phyloP scores from a whole-genome alignment of 208 protist genomes.

The Trypanosomatidae sp. region DNA sequence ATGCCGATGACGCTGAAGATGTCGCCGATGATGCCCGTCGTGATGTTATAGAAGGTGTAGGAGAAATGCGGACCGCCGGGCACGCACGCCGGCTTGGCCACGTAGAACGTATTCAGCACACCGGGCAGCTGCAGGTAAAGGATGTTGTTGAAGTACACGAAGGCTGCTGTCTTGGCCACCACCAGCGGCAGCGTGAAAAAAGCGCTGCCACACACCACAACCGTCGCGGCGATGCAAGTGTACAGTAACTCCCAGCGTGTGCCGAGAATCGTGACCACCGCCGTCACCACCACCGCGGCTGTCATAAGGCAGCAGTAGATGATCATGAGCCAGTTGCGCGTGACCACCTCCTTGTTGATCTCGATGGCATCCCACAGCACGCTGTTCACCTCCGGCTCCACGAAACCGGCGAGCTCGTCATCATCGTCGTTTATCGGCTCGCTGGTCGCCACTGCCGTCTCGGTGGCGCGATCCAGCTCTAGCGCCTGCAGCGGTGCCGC shows the following conservation, averaged over 20 bases:
- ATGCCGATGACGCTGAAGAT: slow-evolving; percentile 51
- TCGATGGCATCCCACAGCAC: slow-evolving; percentile 28
- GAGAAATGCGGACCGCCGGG: slow-evolving; percentile 58
- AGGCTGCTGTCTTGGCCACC: slow-evolving; percentile 35
- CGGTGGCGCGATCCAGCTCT: no score
- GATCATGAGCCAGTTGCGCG: slow-evolving; percentile 29
- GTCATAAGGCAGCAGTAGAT: slow-evolving; percentile 40
- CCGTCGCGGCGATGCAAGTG: slow-evolving; percentile 24
- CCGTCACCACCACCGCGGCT: slow-evolving; percentile 31
- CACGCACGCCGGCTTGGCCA: slow-evolving; percentile 39
- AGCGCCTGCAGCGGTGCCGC: no score
- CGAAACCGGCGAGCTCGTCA: no score
- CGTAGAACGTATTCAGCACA: slow-evolving; percentile 58
- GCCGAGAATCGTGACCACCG: slow-evolving; percentile 35
- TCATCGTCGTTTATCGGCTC: no score
- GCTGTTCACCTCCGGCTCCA: no score
- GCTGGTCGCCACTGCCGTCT: no score
- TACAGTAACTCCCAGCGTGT: slow-evolving; percentile 34
- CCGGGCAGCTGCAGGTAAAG: slow-evolving; percentile 61
- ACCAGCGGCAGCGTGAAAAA: slow-evolving; percentile 37
- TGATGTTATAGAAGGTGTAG: slow-evolving; percentile 63
- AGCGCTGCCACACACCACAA: slow-evolving; percentile 17
- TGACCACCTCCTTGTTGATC: slow-evolving; percentile 30
- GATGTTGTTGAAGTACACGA: slow-evolving; percentile 26
- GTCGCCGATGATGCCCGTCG: slow-evolving; percentile 41